Evolutionary conservation across 2,329 filamentous ascomycete genomes (phyloP).

Genomic region (Cladosporium cucumerinum): DNA sequence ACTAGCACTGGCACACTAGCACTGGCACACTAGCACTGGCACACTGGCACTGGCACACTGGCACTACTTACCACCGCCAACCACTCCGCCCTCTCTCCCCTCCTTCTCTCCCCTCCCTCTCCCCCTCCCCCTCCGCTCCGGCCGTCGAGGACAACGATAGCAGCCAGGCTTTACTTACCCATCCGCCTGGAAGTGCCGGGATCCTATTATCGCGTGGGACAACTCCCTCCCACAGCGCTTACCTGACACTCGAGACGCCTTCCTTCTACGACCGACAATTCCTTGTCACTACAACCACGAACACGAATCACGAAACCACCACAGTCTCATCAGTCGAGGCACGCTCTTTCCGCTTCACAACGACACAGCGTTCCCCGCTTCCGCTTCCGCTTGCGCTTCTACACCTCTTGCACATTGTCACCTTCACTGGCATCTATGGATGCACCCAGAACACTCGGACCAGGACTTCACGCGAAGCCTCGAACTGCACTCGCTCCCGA

Average conservation of each 20-base stretch:
- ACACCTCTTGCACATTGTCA: no score
- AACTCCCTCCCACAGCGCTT: background rate
- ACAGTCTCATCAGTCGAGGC: background rate
- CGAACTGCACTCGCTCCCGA: slow-evolving; percentile 19
- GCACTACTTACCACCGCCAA: background rate
- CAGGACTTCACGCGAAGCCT: slow-evolving; percentile 17
- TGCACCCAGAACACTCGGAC: slow-evolving; percentile 15
- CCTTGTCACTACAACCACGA: background rate
- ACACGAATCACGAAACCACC: background rate
- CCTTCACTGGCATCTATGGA: background rate
- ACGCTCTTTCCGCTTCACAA: background rate
- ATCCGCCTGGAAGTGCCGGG: background rate
- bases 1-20: background rate
- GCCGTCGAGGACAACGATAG: background rate
- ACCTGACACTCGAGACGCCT: background rate
- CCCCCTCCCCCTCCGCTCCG: background rate
- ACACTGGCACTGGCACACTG: background rate
- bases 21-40: background rate
- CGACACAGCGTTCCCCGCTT: background rate
- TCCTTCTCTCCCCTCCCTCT: background rate
- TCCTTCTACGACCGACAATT: background rate
- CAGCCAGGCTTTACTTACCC: background rate
- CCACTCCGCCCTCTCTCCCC: background rate
- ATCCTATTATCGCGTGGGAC: background rate
- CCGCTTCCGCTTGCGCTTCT: background rate